Base-by-base conservation (phyloP, 441 rosid genomes). In the Gossypium trilobum region DNA sequence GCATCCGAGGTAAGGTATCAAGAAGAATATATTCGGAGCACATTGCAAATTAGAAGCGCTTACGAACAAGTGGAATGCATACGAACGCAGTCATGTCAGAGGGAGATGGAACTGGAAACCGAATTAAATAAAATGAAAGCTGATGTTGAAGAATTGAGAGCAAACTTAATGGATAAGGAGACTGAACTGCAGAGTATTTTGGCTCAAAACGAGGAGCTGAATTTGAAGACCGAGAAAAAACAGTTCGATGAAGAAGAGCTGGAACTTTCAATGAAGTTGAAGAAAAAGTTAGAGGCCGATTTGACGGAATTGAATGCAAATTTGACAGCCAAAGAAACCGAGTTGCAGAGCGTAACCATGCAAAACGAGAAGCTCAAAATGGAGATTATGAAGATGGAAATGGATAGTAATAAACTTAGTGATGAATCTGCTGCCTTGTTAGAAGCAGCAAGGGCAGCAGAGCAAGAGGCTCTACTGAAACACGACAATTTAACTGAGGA, bases 1-100 rank as follows among this genome's bases (percentile, higher is more conserved):
- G 88, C 86, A 11, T 84, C 91, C 27, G 99, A 95, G 83, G 75
- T 80, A 16, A 82, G 92, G 79, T 90, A 89, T 77, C 93, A 93
- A 50, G 96, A 90, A 78, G 96, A 91, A 79, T 88, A 91, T 72
- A 87, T 92, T 39, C 93, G 77, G 33, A 89, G 93, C 87, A 88
- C 92, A 4, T 73, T 92, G 82, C 98, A 91, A 82, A 90, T 93
- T 36, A 78, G 95, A 82, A 84, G 84, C 67, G 95, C 93, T 75
- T 92, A 85, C 65, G 97, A 91, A 72, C 88, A 90, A 80, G 83
- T 85, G 0, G 98, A 95, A 65, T 76, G 22, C 36, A 76, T 78
- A 2, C 91, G 89, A 67, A 72, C 78, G 0, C 87, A 83, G 39
- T 81, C 84, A 6, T 78, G 75, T 6, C 79, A 87, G 74, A 85